phyloP scores from a whole-genome alignment of 345 rosid genomes.

The Dovyalis caffra region DNA sequence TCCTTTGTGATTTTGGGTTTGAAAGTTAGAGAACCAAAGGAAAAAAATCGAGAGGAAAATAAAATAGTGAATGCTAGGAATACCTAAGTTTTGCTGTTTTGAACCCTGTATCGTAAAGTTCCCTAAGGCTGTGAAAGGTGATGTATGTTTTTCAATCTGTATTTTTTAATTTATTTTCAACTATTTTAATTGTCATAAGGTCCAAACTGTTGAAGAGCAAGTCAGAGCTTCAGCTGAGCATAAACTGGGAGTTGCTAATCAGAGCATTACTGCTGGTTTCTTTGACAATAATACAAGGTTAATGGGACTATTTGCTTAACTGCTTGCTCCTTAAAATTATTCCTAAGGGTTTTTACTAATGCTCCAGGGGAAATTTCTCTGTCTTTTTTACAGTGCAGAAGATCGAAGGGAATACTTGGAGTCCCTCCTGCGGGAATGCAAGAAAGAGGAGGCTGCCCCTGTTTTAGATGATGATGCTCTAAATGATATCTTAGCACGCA shows the following conservation, averaged over 20 bases:
- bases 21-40: neutral
- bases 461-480: slow-evolving; percentile 83
- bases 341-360: slow-evolving; percentile 3
- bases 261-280: slow-evolving; percentile 96
- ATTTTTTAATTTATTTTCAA: neutral
- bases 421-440: slow-evolving; percentile 75
- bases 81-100: neutral
- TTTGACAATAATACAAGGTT: slow-evolving; percentile 94
- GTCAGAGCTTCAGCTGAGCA: slow-evolving; percentile 95
- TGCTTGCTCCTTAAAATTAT: neutral
- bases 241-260: slow-evolving; percentile 96
- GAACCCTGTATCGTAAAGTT: neutral
- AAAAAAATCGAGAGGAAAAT: neutral
- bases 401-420: slow-evolving; percentile 94
- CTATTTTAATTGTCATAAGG: slow-evolving; percentile 37
- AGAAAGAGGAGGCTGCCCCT: slow-evolving; percentile 92
- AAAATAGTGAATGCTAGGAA: neutral
- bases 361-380: slow-evolving; percentile 10
- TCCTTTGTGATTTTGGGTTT: neutral
- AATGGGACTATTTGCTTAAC: slow-evolving; percentile 9
- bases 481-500: slow-evolving; percentile 84
- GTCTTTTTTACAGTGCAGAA: slow-evolving; percentile 63
- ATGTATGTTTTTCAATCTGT: neutral
- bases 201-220: slow-evolving; percentile 94
- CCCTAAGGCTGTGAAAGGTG: neutral